Base-by-base conservation (phyloP, 1,284 basidiomycete genomes). In the Naganishia liquefaciens region DNA sequence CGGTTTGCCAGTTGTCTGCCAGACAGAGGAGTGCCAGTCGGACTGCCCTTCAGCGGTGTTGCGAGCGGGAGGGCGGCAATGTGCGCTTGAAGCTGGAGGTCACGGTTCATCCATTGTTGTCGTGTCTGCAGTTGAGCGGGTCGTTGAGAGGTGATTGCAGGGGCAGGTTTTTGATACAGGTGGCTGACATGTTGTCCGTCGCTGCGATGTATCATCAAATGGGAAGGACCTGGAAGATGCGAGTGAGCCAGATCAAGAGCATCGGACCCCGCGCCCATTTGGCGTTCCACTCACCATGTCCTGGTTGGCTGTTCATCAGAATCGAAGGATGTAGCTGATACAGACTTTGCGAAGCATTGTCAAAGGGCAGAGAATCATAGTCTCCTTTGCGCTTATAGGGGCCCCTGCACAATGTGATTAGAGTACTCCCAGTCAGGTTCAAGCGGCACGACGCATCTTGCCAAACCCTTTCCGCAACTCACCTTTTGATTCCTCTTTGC, bases 401-500 rank as follows among this genome's bases (percentile, higher is more conserved):
- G 11, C 63, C 63, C 4, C 63, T 65, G 28, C 21, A 37, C 39
- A 27, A 11, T 30, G 17, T 42, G 11, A 42, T 37, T 2, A 37
- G 33, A 7, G 7, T 13, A 37, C 10, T 3, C 33, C 2, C 33
- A 19, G 0, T 40, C 30, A 50, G 28, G n/a, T 61, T 37, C 23
- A 5, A 25, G 28, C 33, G 33, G 9, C 13, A 13, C 33, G 33
- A 37, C 13, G 33, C 33, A 13, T 7, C 9, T 7, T 37, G 33
- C n/a, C n/a, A 37, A 19, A 27, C n/a, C n/a, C 15, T 27, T 21
- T 19, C 23, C 40, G 1, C 25, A 11, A 17, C 72, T 66, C 43
- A 73, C 75, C 75, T 67, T 66, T 77, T 77, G 54, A 75, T 58
- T 19, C 75, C 75, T 39, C 70, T 74, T 65, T 75, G 75, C 5